phyloP scores from a whole-genome alignment of 2,329 filamentous ascomycete species.

The Lasiodiplodia gonubiensis region DNA sequence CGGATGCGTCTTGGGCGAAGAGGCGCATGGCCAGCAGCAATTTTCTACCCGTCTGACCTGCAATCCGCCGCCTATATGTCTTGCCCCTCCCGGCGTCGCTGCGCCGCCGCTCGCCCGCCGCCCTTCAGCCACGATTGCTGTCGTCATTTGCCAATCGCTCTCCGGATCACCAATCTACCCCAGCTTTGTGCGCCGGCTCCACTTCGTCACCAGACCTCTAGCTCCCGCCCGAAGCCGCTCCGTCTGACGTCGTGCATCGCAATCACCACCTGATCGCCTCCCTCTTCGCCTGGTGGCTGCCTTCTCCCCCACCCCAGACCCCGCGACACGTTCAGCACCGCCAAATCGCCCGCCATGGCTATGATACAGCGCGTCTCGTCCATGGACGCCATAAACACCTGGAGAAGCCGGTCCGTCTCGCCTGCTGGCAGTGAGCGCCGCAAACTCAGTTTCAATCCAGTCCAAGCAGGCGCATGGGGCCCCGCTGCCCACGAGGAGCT shows the following conservation, averaged over 20 bases:
- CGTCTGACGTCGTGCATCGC: conserved; percentile 12
- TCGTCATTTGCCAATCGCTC: conserved; percentile 20
- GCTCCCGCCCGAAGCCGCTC: not conserved
- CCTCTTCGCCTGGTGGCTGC: not conserved
- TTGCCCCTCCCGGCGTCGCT: not conserved
- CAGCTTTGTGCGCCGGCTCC: conserved; percentile 11
- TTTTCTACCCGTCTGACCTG: conserved; percentile 5
- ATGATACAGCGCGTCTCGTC: conserved; percentile 47
- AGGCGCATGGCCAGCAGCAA: not conserved
- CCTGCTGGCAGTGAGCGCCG: conserved; percentile 45
- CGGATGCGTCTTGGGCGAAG: conserved; percentile 8
- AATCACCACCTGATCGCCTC: conserved; percentile 11
- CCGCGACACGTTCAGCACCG: not conserved
- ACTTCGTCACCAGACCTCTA: not conserved
- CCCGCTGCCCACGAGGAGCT: conserved; percentile 49
- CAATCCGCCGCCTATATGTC: not conserved
- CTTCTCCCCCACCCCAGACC: not conserved
- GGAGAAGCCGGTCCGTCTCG: conserved; percentile 40
- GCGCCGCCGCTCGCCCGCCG: conserved; percentile 3
- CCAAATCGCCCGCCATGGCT: conserved; percentile 39
- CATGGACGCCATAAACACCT: conserved; percentile 49
- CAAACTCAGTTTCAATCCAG: conserved; percentile 58
- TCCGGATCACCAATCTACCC: not conserved
- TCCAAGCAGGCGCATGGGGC: conserved; percentile 49
- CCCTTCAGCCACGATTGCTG: not conserved